These are phyloP conservation scores for Quercus phellos DNA, from an alignment of 331 rosid species.

Conservation along the genomic window DNA sequence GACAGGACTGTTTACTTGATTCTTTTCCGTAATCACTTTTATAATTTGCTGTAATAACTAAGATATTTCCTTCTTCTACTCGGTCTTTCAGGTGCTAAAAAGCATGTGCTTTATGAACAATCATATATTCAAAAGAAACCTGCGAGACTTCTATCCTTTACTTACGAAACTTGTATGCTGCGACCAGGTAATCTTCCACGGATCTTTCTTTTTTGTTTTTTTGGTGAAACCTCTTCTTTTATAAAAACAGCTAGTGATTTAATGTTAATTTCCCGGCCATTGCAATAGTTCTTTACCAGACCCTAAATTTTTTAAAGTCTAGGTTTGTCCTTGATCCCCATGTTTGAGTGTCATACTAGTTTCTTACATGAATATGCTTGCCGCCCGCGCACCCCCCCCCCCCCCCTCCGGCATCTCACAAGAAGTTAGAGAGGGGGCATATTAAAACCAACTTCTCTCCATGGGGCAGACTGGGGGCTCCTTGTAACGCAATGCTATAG, in stretches of 20 bases:
- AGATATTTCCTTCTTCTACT: not conserved
- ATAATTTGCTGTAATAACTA: slow-evolving; percentile 2
- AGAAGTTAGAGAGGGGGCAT: too few relatives aligned
- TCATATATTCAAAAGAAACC: slow-evolving; percentile 80
- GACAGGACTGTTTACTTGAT: not conserved
- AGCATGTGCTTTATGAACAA: slow-evolving; percentile 91
- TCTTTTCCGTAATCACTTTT: not conserved
- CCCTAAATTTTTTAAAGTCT: not conserved
- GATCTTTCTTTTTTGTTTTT: slow-evolving; percentile 2
- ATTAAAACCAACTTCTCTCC: too few relatives aligned
- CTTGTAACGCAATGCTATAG: not conserved
- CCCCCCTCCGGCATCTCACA: too few relatives aligned
- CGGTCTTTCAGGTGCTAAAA: slow-evolving; percentile 68
- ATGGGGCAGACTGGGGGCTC: too few relatives aligned
- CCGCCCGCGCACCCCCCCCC: too few relatives aligned
- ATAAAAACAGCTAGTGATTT: not conserved
- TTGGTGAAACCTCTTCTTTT: slow-evolving; percentile 11
- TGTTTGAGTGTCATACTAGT: not conserved
- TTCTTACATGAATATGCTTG: not conserved
- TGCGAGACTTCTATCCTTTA: slow-evolving; percentile 90
- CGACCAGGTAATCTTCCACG: slow-evolving; percentile 72
- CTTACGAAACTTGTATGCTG: slow-evolving; percentile 93
- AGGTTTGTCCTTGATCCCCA: not conserved
- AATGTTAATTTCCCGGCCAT: not conserved
- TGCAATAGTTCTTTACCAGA: not conserved